Conservation (phyloP, 495 filamentous ascomycete genomes). For the Diplogelasinospora grovesii region DNA sequence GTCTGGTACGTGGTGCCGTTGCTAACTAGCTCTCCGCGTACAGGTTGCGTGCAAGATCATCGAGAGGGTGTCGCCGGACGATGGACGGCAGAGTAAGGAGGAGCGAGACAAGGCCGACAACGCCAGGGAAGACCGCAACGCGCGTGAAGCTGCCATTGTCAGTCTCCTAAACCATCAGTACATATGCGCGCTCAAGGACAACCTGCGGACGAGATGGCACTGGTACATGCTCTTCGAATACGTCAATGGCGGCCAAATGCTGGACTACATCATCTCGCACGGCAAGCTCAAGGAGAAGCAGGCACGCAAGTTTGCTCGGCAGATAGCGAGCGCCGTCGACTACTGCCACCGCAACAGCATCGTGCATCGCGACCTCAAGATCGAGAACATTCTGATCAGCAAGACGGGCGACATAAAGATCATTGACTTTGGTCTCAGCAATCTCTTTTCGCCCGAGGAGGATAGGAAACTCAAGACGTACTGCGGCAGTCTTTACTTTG, state of each 20-base stretch:
- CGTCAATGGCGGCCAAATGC: slow-evolving; percentile 98
- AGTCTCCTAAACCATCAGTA: slow-evolving; percentile 92
- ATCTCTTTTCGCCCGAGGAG: slow-evolving; percentile 81
- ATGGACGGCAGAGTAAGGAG: slow-evolving; percentile 61
- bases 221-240: slow-evolving; percentile 99
- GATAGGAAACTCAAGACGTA: slow-evolving; percentile 80
- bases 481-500: slow-evolving; percentile 97
- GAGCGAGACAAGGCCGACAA: slow-evolving; percentile 85
- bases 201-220: slow-evolving; percentile 90
- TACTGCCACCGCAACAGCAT: slow-evolving; percentile 99
- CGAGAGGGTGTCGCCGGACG: slow-evolving; percentile 77
- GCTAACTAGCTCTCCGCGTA: slow-evolving; percentile 10
- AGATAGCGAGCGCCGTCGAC: slow-evolving; percentile 97
- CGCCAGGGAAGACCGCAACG: slow-evolving; percentile 95
- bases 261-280: slow-evolving; percentile 99
- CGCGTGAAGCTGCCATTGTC: slow-evolving; percentile 94
- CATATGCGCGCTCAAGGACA: slow-evolving; percentile 94
- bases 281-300: slow-evolving; percentile 97
- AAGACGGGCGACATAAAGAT: slow-evolving; percentile 99
- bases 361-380: slow-evolving; percentile 95
- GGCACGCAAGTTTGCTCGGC: slow-evolving; percentile 92
- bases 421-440: slow-evolving; percentile 97
- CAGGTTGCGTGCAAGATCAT: slow-evolving; percentile 98
- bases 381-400: slow-evolving; percentile 98
- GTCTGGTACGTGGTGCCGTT: background rate